These are phyloP conservation scores for Colletotrichum australisinense DNA, from an alignment of 2,329 filamentous ascomycete genomes.

Conservation along the genomic window DNA sequence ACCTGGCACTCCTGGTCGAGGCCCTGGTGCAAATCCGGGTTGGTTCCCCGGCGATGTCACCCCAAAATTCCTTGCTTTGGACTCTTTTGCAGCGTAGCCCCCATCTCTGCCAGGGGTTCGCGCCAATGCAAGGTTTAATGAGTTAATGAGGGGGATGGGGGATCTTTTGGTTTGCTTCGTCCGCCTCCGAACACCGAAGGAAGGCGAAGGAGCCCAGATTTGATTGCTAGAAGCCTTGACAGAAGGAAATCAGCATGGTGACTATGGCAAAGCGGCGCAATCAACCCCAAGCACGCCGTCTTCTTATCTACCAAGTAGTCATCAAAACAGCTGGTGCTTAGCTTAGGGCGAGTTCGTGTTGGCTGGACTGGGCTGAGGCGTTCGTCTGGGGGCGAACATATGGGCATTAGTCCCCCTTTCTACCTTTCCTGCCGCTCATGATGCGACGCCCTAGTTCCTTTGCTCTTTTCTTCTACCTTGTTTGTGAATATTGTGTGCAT, in stretches of 20 bases:
- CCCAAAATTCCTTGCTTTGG: not conserved
- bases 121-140: slow-evolving; percentile 27
- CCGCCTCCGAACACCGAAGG: not conserved
- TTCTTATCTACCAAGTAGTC: not conserved
- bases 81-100: not conserved
- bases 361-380: not conserved
- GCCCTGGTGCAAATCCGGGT: slow-evolving; percentile 19
- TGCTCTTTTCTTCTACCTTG: not conserved
- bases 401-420: not conserved
- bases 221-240: slow-evolving; percentile 19
- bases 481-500: not conserved
- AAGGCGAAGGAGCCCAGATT: not conserved
- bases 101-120: not conserved
- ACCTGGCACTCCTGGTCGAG: too few relatives aligned
- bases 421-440: not conserved
- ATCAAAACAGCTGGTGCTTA: not conserved
- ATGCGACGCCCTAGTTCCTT: not conserved
- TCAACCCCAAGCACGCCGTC: not conserved
- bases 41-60: slow-evolving; percentile 8
- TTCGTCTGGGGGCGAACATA: not conserved
- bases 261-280: not conserved
- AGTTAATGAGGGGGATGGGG: not conserved
- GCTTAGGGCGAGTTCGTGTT: not conserved
- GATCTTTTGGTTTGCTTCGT: not conserved
- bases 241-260: slow-evolving; percentile 6